Base-by-base conservation (phyloP, 2,329 filamentous ascomycete genomes). In the Knoxdaviesia capensis region DNA sequence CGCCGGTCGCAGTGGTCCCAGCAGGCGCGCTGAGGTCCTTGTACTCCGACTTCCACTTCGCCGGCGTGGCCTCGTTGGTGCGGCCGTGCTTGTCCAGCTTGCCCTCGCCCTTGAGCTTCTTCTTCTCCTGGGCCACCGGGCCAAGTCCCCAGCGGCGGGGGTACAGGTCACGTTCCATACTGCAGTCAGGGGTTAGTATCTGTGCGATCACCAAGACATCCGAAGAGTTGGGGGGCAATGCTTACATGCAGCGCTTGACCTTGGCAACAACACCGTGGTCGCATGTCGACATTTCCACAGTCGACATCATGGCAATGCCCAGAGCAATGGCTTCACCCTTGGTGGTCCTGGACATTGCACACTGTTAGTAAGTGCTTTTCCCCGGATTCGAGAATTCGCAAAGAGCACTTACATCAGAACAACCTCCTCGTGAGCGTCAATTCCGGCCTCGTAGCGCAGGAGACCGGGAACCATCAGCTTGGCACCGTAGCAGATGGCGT, bases 271-370 rank as follows among this genome's bases (percentile, higher is more conserved):
- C 86, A 53, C 90, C 90, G 63, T 98, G 90, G 58, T 96, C 87
- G 63, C 90, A 96, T 33, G 86, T 88, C 31, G 85, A 85, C 63
- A 98, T 83, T 66, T 96, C 90, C 40, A 94, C 86, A 3, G 87
- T 93, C 35, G 86, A 94, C 90, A 98, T 98, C 61, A 93, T 84
- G 11, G 90, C 86, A 54, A 94, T 93, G 54, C 82, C 90, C 47
- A 98, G 74, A 45, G 90, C 90, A 55, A 98, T 94, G 38, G 90
- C 90, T 67, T 98, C 90, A 54, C 90, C 90, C 74, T 98, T 98
- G 55, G 90, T 96, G 44, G 90, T 96, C 20, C 20, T 20, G 20
- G 2, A 20, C 2, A 20, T 20, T 20, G 20, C 20, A 3, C 20
- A 20, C 20, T 3, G 20, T 20, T 20, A 20, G 20, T 20, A 20